Conservation (phyloP, 2,329 filamentous ascomycete species). For the Trichoderma hamatum region DNA sequence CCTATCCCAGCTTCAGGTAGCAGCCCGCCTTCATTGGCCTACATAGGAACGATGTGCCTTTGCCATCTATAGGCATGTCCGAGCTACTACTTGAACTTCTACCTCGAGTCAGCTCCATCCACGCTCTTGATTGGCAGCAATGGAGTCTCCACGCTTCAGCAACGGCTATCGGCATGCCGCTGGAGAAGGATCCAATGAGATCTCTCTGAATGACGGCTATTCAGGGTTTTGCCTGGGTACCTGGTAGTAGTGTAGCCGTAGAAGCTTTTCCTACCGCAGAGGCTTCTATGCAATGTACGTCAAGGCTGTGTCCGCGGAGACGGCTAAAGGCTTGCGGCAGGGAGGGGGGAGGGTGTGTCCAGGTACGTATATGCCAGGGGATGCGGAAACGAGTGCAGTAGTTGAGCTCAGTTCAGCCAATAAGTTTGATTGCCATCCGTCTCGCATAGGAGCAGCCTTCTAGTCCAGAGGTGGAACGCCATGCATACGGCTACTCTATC, state of each 20-base stretch:
- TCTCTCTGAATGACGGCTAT: not conserved
- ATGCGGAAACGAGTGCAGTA: slow-evolving; percentile 26
- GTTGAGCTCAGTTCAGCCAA: slow-evolving; percentile 30
- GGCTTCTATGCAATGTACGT: slow-evolving; percentile 13
- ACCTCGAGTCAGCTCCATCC: slow-evolving; percentile 13
- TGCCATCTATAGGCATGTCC: slow-evolving; percentile 3
- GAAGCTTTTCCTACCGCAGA: slow-evolving; percentile 9
- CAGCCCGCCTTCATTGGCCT: slow-evolving; percentile 18
- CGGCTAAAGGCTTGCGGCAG: slow-evolving; percentile 7
- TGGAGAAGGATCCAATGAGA: slow-evolving; percentile 32
- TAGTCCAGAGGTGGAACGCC: not conserved
- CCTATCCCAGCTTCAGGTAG: not conserved
- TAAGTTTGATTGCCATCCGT: slow-evolving; percentile 34
- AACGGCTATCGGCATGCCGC: slow-evolving; percentile 39
- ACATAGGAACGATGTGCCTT: slow-evolving; percentile 3
- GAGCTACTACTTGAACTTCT: slow-evolving; percentile 12
- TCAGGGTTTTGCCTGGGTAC: not conserved
- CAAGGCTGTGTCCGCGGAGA: slow-evolving; percentile 1
- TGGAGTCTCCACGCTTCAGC: slow-evolving; percentile 33
- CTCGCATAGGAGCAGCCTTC: slow-evolving; percentile 14
- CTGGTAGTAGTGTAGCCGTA: not conserved
- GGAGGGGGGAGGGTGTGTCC: not conserved
- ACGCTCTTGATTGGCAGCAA: slow-evolving; percentile 31
- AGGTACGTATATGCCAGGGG: slow-evolving; percentile 3
- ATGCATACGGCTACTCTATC: slow-evolving; percentile 18